phyloP scores from a whole-genome alignment of 345 rosid genomes.

The Eucalyptus shirleyi region DNA sequence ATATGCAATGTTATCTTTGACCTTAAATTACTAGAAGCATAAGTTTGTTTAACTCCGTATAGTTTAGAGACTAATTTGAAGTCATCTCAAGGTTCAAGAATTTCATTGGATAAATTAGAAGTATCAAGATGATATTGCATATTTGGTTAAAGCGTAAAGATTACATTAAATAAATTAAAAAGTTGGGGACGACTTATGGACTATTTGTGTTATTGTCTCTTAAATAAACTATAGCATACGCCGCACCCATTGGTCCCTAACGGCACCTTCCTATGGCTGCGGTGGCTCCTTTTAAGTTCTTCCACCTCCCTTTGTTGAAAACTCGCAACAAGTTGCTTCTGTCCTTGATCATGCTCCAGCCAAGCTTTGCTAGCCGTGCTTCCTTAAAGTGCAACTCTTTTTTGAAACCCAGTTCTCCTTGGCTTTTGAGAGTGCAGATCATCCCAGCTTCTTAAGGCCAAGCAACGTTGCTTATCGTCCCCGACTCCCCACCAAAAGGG shows the following conservation, averaged over 20 bases:
- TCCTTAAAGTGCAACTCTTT: not conserved
- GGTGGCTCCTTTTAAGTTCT: not conserved
- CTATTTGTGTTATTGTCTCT: not conserved
- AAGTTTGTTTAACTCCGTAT: too few relatives aligned
- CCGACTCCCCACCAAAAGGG: not conserved
- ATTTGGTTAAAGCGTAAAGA: too few relatives aligned
- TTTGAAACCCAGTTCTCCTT: not conserved
- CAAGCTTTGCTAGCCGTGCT: not conserved
- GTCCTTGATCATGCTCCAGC: not conserved
- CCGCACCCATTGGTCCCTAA: not conserved
- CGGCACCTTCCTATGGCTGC: not conserved
- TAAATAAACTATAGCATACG: too few relatives aligned
- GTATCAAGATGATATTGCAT: fast-evolving
- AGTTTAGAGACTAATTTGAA: too few relatives aligned
- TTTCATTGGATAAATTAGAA: too few relatives aligned
- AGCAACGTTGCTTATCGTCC: not conserved
- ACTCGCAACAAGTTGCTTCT: not conserved
- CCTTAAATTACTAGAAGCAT: too few relatives aligned
- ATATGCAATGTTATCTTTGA: too few relatives aligned
- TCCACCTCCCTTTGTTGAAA: not conserved
- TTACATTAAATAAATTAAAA: too few relatives aligned
- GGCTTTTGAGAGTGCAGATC: not conserved
- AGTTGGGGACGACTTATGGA: fast-evolving
- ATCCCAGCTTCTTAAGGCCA: not conserved
- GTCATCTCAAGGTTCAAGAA: too few relatives aligned